Evolutionary conservation across 441 rosid species (phyloP), one percentile per base, ranked within the genome.

Genomic region (Euphorbia celastroides): DNA sequence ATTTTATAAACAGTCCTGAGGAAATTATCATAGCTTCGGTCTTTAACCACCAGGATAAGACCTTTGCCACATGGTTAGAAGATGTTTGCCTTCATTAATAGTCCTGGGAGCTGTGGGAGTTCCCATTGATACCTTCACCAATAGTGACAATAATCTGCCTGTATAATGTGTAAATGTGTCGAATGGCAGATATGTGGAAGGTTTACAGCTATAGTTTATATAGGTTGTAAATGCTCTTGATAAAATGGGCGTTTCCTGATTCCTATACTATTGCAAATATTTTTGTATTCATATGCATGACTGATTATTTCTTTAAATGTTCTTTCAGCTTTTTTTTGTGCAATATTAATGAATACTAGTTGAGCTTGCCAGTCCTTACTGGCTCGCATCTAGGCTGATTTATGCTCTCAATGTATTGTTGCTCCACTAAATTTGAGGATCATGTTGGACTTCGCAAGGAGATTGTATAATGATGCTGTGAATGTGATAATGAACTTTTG

Each of bases 391-490:
- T 46, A 3, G 51, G 51, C 3, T 3, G n/a, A 46, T 46, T 2
- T 46, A 46, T 46, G 51, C 20, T 46, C 51, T 46, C 8, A 1
- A 32, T 50, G 50, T 23, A 59, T 7, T 5, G 10, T 7, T 5
- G 10, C 19, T 27, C 13, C 2, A 14, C 17, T 14, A n/a, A 57
- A 28, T 52, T 52, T 22, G 57, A 52, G 57, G 20, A n/a, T 22
- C 3, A 16, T 8, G n/a, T 61, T 34, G 26, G 38, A 36, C 19
- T 16, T 67, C 12, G 20, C 16, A 27, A n/a, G 5, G 63, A 28
- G 27, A 60, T 61, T 34, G 56, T 46, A 41, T 6, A 16, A 62
- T 70, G 62, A 38, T 19, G 61, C 25, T 26, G 38, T 22, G 20
- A 22, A 26, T n/a, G 20, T 13, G 6, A 13, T 34, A 20, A 12